Percentiles rank a stretch among this genome's conserved stretches.
phyloP scores from a whole-genome alignment of 2,329 filamentous ascomycete genomes.

The Nemania sp. region DNA sequence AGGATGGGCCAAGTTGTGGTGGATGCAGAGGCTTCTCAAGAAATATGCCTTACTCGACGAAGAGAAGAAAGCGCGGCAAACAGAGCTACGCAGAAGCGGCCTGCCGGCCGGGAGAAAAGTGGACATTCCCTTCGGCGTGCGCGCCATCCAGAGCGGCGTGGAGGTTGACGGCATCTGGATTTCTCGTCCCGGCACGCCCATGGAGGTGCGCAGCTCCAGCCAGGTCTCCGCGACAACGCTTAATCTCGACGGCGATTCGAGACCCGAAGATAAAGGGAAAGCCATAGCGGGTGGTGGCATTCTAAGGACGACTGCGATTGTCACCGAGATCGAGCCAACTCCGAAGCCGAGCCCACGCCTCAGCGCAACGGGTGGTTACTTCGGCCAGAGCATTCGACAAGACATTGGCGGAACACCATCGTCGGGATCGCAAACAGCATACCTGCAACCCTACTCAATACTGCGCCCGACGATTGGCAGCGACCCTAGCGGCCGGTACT shows the following conservation, averaged over 20 bases:
- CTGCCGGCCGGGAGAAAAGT: constrained; percentile 49
- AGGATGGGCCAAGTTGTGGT: constrained; percentile 70
- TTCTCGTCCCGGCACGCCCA: constrained; percentile 53
- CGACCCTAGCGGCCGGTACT: constrained; percentile 18
- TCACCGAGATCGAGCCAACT: constrained; percentile 31
- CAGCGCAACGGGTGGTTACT: constrained; percentile 29
- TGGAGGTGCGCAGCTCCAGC: constrained; percentile 30
- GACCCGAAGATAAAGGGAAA: constrained; percentile 35
- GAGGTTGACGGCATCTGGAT: constrained; percentile 87
- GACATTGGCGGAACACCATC: constrained; percentile 14
- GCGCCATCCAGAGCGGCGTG: constrained; percentile 80
- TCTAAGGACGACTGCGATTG: constrained; percentile 23
- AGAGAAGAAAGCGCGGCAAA: constrained; percentile 60
- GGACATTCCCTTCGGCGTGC: constrained; percentile 82
- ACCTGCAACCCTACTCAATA: constrained; percentile 22
- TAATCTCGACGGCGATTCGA: constrained; percentile 30
- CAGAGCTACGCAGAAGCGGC: constrained; percentile 59
- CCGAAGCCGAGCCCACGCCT: constrained; percentile 34
- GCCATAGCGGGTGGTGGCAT: constrained; percentile 19
- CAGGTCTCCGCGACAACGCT: constrained; percentile 32
- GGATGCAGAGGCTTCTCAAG: constrained; percentile 57
- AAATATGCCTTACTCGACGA: constrained; percentile 68
- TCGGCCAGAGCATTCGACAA: constrained; percentile 27
- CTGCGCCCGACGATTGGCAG: constrained; percentile 22
- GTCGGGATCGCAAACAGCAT: constrained; percentile 27